A percentile compares a stretch with the other conserved stretches of the same genome.
phyloP scores from a whole-genome alignment of 2,329 filamentous ascomycete species.

The Xylariales sp. region DNA sequence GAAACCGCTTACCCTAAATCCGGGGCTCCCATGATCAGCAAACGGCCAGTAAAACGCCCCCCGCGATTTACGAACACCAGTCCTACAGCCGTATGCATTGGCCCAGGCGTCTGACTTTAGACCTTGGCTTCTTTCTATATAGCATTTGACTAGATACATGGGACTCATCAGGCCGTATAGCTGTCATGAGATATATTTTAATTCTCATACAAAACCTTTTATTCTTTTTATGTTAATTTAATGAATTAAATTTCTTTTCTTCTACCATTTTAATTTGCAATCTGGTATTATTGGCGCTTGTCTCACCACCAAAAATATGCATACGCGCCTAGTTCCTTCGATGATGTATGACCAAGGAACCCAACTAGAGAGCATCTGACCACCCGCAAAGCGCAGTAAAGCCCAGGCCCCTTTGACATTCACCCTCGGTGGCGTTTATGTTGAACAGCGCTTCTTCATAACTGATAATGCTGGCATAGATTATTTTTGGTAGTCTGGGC shows the following conservation, averaged over 20 bases:
- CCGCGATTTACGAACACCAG: conserved; percentile 7
- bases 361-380: conserved; percentile 16
- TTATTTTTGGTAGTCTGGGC: conserved; percentile 27
- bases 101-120: conserved; percentile 4
- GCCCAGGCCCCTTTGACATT: neutral
- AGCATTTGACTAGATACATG: conserved; percentile 6
- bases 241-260: too few relatives aligned
- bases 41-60: neutral
- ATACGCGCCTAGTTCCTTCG: conserved; percentile 8
- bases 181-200: conserved; percentile 6
- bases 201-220: neutral
- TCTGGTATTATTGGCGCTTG: neutral
- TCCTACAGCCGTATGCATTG: neutral
- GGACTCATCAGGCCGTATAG: conserved; percentile 18
- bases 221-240: neutral
- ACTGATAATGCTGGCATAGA: conserved; percentile 5
- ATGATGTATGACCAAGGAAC: neutral
- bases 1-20: conserved; percentile 12
- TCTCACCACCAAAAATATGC: neutral
- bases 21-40: conserved; percentile 29
- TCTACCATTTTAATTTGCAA: neutral
- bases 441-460: conserved; percentile 9
- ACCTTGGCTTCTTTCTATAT: conserved; percentile 3
- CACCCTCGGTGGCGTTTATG: neutral
- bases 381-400: neutral